These are phyloP conservation scores for Puccinia hordei DNA, from an alignment of 1,284 basidiomycete species.

Conservation along the genomic window DNA sequence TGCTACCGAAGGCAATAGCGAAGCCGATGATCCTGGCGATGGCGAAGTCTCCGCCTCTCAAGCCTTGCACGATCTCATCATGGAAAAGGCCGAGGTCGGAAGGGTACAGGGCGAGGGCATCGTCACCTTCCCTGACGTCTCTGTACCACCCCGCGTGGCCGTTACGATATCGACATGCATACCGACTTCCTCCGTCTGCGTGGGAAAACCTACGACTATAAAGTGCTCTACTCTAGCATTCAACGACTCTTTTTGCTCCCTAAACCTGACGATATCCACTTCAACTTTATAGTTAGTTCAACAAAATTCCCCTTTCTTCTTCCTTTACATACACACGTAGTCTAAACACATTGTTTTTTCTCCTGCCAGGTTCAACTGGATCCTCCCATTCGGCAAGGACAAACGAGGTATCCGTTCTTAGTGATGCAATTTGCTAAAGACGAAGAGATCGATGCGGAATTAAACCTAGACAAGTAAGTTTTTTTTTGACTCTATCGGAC, in stretches of 20 bases:
- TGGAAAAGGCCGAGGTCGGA: constrained; percentile 93
- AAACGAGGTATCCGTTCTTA: constrained; percentile 94
- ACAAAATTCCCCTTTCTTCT: neutral
- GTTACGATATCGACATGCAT: constrained; percentile 98
- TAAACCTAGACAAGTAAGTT: constrained; percentile 86
- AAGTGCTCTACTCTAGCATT: constrained; percentile 88
- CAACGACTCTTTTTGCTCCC: constrained; percentile 89
- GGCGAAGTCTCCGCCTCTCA: constrained; percentile 79
- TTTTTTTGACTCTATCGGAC: neutral
- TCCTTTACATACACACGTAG: too few species aligned
- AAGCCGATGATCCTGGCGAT: constrained; percentile 59
- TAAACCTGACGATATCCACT: constrained; percentile 89
- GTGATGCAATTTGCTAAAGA: constrained; percentile 97
- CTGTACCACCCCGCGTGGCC: constrained; percentile 91
- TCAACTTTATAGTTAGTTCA: constrained; percentile 82
- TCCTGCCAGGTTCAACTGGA: constrained; percentile 76
- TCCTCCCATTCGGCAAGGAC: constrained; percentile 94
- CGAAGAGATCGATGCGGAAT: constrained; percentile 92
- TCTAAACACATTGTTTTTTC: neutral
- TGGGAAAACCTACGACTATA: constrained; percentile 99
- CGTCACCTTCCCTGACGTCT: constrained; percentile 95
- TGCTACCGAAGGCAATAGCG: constrained; percentile 55
- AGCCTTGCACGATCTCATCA: constrained; percentile 93
- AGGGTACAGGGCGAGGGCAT: constrained; percentile 89
- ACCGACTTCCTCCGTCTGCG: constrained; percentile 87